Percentiles rank a stretch among this genome's conserved stretches.
Evolutionary conservation across 441 rosid species (phyloP).

Genomic region (Dalechampia spathulata): DNA sequence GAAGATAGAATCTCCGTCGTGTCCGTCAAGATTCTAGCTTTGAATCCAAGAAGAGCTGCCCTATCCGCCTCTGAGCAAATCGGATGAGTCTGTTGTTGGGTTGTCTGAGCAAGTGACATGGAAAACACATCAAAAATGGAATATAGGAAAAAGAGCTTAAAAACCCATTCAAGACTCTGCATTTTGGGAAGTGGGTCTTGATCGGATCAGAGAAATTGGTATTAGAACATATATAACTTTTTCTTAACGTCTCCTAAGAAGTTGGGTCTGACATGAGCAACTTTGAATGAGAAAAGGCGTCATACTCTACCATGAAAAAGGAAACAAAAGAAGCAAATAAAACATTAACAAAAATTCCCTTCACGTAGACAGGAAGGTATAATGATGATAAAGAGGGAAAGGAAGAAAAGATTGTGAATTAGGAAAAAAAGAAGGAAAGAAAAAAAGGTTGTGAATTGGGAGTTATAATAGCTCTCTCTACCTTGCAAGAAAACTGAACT

Average conservation of each 20-base stretch:
- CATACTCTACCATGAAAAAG: constrained; percentile 18
- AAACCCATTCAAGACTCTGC: constrained; percentile 54
- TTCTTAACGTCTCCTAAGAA: constrained; percentile 1
- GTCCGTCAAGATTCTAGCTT: constrained; percentile 60
- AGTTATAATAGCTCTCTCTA: constrained; percentile 20
- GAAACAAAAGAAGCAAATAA: constrained; percentile 18
- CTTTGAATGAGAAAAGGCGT: constrained; percentile 19
- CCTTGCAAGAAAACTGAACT: constrained; percentile 31
- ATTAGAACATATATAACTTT: constrained; percentile 2
- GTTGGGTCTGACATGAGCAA: constrained; percentile 33
- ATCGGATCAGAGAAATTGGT: constrained; percentile 22
- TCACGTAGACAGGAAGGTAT: constrained; percentile 74
- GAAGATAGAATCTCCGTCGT: constrained; percentile 62
- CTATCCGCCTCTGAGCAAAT: constrained; percentile 63
- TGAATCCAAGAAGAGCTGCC: constrained; percentile 66
- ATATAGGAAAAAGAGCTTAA: constrained; percentile 34
- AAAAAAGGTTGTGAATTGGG: constrained; percentile 6
- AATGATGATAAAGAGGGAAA: constrained; percentile 50
- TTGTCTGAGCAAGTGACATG: constrained; percentile 17
- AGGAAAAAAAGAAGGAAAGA: background rate
- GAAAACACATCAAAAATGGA: constrained; percentile 20
- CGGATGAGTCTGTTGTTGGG: constrained; percentile 7
- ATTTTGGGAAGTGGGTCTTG: constrained; percentile 46
- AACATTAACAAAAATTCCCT: constrained; percentile 22
- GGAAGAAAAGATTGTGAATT: background rate